Conservation (phyloP, 1,284 basidiomycete genomes). For the Ganoderma leucocontextum region DNA sequence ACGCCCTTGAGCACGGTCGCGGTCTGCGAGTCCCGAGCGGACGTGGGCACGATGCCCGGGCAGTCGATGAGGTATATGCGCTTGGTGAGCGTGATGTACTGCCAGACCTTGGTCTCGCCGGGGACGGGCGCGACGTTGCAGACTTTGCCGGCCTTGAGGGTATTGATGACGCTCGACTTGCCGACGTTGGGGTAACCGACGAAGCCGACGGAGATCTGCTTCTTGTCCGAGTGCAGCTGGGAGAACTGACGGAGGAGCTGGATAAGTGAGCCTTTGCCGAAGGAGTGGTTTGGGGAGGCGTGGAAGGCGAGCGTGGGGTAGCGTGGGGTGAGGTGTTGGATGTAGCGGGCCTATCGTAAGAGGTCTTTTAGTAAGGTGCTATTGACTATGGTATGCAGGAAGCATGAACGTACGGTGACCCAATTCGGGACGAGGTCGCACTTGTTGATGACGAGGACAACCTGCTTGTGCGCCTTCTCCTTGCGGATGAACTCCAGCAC, state of each 20-base stretch:
- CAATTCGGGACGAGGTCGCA: slow-evolving; percentile 98
- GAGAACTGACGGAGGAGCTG: slow-evolving; percentile 97
- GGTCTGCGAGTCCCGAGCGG: slow-evolving; percentile 90
- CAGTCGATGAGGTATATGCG: slow-evolving; percentile 99
- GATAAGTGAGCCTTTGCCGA: slow-evolving; percentile 98
- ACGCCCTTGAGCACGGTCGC: slow-evolving; percentile 97
- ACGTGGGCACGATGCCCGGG: slow-evolving; percentile 97
- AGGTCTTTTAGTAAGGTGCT: background rate
- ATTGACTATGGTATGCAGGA: slow-evolving; percentile 26
- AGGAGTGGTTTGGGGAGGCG: slow-evolving; percentile 98
- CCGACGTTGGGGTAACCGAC: slow-evolving; percentile 99
- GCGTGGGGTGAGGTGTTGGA: slow-evolving; percentile 93
- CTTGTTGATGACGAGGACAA: slow-evolving; percentile 98
- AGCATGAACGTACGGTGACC: slow-evolving; percentile 87
- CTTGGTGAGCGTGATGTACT: slow-evolving; percentile 97
- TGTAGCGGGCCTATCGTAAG: slow-evolving; percentile 85
- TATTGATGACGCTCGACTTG: slow-evolving; percentile 98
- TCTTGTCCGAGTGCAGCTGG: slow-evolving; percentile 97
- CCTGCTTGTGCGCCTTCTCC: slow-evolving; percentile 97
- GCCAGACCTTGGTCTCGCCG: slow-evolving; percentile 99
- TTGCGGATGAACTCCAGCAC: slow-evolving; percentile 95
- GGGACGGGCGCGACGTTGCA: slow-evolving; percentile 97
- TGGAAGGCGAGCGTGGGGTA: slow-evolving; percentile 99
- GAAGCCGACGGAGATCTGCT: slow-evolving; percentile 98
- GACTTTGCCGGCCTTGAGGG: slow-evolving; percentile 97